Evolutionary conservation across 2,329 filamentous ascomycete genomes (phyloP), one percentile per base, ranked within the genome.

Genomic region (Microsporum audouinii): DNA sequence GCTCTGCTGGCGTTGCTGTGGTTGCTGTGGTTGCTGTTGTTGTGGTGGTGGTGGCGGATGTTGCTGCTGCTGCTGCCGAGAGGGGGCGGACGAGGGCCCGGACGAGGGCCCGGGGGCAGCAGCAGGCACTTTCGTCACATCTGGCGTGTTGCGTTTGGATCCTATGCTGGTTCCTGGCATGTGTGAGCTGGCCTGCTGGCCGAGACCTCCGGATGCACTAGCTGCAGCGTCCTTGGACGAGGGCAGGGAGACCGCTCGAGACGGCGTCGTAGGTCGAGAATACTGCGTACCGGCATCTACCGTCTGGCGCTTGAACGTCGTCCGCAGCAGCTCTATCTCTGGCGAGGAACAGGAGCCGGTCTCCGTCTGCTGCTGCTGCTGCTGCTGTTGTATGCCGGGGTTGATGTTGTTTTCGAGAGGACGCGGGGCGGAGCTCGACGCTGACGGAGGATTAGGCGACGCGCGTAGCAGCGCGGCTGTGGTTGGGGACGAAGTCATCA

Each of bases 201-300:
- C 60, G 58, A 63, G 70, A 73, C n/a, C 6, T 31, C 14, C 39
- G 5, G 61, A 53, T 5, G 53, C 36, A 12, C 39, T 29, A 23
- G 55, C 17, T 23, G 39, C 23, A 45, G 61, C 8, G 23, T 39
- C 58, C 3, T 23, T 23, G 14, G 39, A 51, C 41, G 29, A 5
- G 23, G 49, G 49, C 38, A 57, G 31, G 12, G 31, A n/a, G 55
- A 57, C 62, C 45, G 51, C 17, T 36, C 56, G 43, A 45, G 60
- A 39, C 34, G 65, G 79, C 74, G 60, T 70, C 62, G 73, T 75
- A 61, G 77, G 74, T 51, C 79, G 80, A 49, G 79, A 80, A 69
- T 82, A 83, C 69, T 83, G 81, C 39, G 80, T 83, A 62, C 73
- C 76, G 38, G 75, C 75, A 74, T 82, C 78, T 61, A 75, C 74